phyloP scores from a whole-genome alignment of 208 protist genomes.

The Novymonas esmeraldas region DNA sequence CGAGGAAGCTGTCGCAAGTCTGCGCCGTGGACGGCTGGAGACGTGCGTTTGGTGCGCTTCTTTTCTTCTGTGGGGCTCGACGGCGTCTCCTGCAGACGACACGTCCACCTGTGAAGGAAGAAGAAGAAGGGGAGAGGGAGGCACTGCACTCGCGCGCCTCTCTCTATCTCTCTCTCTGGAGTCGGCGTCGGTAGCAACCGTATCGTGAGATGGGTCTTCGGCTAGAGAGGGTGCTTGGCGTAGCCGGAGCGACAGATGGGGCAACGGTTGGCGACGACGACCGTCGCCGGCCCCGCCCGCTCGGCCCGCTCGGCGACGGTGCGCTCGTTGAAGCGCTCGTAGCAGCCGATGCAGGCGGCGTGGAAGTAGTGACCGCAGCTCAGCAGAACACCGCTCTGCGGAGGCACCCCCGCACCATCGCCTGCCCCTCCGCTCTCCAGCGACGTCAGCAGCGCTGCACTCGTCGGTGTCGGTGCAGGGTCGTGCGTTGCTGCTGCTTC shows the following conservation, averaged over 20 bases:
- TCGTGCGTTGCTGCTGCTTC: no score
- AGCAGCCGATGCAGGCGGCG: conserved; percentile 63
- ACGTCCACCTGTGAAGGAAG: not conserved
- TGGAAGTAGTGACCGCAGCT: conserved; percentile 90
- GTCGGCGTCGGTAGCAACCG: not conserved
- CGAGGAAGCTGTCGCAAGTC: no score
- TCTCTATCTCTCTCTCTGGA: no score
- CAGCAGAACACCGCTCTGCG: conserved; percentile 56
- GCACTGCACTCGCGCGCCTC: not conserved
- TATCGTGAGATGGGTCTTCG: no score
- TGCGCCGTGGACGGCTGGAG: no score
- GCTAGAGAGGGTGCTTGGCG: conserved; percentile 67
- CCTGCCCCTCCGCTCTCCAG: no score
- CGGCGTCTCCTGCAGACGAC: no score
- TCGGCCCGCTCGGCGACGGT: conserved; percentile 24
- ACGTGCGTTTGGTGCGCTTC: no score
- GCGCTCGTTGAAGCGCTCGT: conserved; percentile 76
- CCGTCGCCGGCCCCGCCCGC: conserved; percentile 1
- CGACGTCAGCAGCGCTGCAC: no score
- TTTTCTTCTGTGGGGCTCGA: no score
- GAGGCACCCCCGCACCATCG: not conserved
- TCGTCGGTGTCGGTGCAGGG: no score
- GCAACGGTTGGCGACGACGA: conserved; percentile 41
- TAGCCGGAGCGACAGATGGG: conserved; percentile 85
- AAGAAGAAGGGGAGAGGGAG: not conserved